Base-by-base conservation (phyloP, 129 eudicot genomes). In the Glebionis coronaria region DNA sequence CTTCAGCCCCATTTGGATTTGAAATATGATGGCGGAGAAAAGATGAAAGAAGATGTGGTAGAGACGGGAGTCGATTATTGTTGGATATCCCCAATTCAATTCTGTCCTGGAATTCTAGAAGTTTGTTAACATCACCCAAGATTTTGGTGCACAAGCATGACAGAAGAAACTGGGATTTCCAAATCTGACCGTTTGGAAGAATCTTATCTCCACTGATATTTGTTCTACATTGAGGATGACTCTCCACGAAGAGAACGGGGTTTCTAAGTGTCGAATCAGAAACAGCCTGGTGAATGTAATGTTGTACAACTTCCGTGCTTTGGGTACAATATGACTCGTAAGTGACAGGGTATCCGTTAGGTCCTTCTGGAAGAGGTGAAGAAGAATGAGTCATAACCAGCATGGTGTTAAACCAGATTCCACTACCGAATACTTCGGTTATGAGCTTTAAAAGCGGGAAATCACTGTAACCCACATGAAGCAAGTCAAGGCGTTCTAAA, bases 351-450 rank as follows among this genome's bases (percentile, higher is more conserved):
- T 56, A 81, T 42, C 99, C 99, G 29, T 75, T 84, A 46, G 89
- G 80, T 12, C 90, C 92, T 79, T 94, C 99, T 3, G 95, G 99
- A 73, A 84, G 95, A 28, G 75, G 80, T 44, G 93, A 73, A 31
- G 87, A 88, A 31, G 88, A 80, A 87, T 94, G 97, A 61, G 99
- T 89, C 95, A 94, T 82, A 65, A 94, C 99, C 70, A 94, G 76
- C 63, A 89, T 84, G 54, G 97, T 94, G 85, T 85, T 94, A 86
- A 94, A 94, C 99, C 99, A 94, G 15, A 94, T 81, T 54, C 83
- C 90, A 54, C 81, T 78, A 65, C 99, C 97, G 55, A 94, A 88
- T 31, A 81, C 84, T 79, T 94, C 90, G 0, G 88, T 86, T 49
- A 94, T 65, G 27, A 89, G 93, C 79, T 90, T 94, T 78, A 94